These are phyloP conservation scores for Heliamphora exappendiculata DNA, from an alignment of 148 eudicot species.

Conservation along the genomic window DNA sequence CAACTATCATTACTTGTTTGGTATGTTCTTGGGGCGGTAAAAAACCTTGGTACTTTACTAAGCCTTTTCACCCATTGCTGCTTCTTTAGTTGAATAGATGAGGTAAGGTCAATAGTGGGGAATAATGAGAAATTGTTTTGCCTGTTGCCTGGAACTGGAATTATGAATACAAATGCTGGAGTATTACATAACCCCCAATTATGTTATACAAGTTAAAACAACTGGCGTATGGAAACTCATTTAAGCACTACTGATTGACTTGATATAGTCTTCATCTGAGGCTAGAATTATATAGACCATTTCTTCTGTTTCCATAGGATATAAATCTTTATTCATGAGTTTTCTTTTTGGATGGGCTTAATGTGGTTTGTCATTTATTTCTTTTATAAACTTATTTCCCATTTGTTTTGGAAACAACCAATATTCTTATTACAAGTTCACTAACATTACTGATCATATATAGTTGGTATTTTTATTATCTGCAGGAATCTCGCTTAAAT, in stretches of 20 bases:
- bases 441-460: background rate
- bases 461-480: conserved; percentile 9
- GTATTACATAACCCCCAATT: background rate
- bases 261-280: background rate
- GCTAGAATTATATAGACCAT: background rate
- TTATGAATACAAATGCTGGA: background rate
- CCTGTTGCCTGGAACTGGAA: background rate
- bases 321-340: background rate
- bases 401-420: background rate
- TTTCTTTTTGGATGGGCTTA: background rate
- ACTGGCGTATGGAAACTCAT: background rate
- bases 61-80: too few species aligned
- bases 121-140: background rate
- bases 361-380: background rate
- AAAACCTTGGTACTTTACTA: background rate
- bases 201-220: background rate
- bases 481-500: conserved; percentile 84
- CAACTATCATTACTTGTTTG: background rate
- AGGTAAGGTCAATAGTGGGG: too few species aligned
- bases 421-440: background rate
- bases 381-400: background rate
- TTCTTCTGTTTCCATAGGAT: background rate
- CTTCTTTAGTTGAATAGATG: too few species aligned
- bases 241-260: conserved; percentile 4
- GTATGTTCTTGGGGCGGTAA: background rate